These are phyloP conservation scores for Adansonia rubrostipa DNA, from an alignment of 441 rosid genomes.

Conservation along the genomic window DNA sequence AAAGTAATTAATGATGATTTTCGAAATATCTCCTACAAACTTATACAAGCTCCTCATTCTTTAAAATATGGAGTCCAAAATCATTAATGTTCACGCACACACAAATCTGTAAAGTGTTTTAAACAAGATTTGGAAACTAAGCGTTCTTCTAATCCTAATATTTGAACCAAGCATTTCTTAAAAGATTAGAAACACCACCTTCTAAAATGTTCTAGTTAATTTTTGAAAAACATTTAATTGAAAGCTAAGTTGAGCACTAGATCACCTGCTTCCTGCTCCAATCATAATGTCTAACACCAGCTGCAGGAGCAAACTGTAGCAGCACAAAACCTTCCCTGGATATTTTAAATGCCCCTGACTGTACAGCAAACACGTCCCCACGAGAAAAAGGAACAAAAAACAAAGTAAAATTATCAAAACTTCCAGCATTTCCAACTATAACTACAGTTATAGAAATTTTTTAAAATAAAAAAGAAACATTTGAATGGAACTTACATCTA, in stretches of 20 bases:
- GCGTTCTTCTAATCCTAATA: background rate
- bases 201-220: slow-evolving; percentile 11
- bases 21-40: background rate
- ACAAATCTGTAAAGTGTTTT: background rate
- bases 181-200: background rate
- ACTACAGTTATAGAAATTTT: background rate
- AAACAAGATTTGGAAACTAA: background rate
- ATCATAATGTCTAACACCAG: slow-evolving; percentile 77
- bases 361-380: slow-evolving; percentile 22
- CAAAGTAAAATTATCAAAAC: background rate
- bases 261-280: slow-evolving; percentile 91
- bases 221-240: background rate
- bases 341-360: slow-evolving; percentile 87
- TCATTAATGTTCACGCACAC: slow-evolving; percentile 6
- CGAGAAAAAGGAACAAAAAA: background rate
- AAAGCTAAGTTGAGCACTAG: slow-evolving; percentile 1
- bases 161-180: slow-evolving; percentile 10
- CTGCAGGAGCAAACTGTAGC: slow-evolving; percentile 92
- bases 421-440: background rate
- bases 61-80: background rate
- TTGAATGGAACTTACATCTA: slow-evolving; percentile 55
- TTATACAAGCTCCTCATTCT: background rate
- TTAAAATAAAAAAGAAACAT: background rate
- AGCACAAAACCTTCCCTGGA: slow-evolving; percentile 70
- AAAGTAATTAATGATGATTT: background rate